phyloP scores from a whole-genome alignment of 2,329 filamentous ascomycete genomes.

The Didymosphaeria variabile region DNA sequence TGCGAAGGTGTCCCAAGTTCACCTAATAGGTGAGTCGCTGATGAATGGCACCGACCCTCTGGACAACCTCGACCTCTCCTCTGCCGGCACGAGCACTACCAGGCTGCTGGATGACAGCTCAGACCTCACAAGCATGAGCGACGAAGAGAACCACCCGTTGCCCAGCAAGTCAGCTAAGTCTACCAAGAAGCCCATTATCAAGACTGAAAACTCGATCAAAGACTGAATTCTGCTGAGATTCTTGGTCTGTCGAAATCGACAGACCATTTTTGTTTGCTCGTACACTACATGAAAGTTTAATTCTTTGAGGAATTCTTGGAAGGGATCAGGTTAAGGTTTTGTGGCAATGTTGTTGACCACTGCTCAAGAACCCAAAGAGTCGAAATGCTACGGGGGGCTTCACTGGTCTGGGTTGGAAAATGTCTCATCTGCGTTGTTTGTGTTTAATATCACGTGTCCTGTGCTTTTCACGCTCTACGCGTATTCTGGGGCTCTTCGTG shows the following conservation, averaged over 20 bases:
- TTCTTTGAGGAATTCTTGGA: neutral
- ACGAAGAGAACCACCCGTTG: neutral
- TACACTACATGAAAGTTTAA: neutral
- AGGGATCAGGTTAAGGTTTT: neutral
- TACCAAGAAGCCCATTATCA: neutral
- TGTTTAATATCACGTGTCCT: neutral
- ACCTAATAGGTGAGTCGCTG: slow-evolving; percentile 7
- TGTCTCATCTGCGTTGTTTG: neutral
- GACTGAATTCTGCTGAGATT: neutral
- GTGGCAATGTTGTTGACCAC: neutral
- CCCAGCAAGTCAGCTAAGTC: neutral
- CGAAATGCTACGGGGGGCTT: neutral
- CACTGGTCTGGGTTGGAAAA: neutral
- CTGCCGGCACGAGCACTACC: neutral
- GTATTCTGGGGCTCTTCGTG: neutral
- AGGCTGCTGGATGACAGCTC: neutral
- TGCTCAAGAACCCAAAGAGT: neutral
- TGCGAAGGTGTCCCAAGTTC: slow-evolving; percentile 5
- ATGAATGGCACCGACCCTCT: slow-evolving; percentile 1
- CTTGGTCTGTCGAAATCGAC: neutral
- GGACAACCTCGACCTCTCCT: neutral
- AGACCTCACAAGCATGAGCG: neutral
- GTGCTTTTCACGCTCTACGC: neutral
- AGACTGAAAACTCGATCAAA: neutral
- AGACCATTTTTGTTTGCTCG: neutral